These are phyloP conservation scores for Suillus clintonianus DNA, from an alignment of 768 basidiomycete genomes.

Conservation along the genomic window DNA sequence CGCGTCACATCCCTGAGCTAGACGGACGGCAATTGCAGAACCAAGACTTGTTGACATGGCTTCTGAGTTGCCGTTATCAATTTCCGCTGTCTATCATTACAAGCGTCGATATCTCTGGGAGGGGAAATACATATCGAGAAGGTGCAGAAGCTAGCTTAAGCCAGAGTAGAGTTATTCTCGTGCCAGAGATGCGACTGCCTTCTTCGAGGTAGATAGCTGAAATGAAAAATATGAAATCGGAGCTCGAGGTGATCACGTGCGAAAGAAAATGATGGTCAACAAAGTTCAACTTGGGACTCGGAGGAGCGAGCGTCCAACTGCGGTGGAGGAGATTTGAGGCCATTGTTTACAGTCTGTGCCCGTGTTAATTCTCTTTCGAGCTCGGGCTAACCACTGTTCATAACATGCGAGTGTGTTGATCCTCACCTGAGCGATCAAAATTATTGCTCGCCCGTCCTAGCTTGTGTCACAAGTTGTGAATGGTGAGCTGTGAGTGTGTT, in stretches of 20 bases:
- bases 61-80: background rate
- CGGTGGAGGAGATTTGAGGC: background rate
- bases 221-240: background rate
- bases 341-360: too few species aligned
- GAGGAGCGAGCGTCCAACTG: background rate
- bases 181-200: background rate
- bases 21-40: background rate
- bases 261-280: background rate
- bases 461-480: too few species aligned
- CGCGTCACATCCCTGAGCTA: background rate
- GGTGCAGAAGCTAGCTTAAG: background rate
- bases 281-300: background rate
- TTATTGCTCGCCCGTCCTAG: too few species aligned
- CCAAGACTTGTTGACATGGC: background rate
- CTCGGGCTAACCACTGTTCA: too few species aligned
- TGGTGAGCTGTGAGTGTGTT: too few species aligned
- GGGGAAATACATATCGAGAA: background rate
- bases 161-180: background rate
- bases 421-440: too few species aligned
- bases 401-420: too few species aligned
- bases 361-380: too few species aligned
- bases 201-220: background rate
- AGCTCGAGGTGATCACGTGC: background rate
- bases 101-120: background rate
- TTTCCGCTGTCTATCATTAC: background rate